Base-by-base conservation (phyloP, 768 basidiomycete genomes). In the Lactarius akahatsu region DNA sequence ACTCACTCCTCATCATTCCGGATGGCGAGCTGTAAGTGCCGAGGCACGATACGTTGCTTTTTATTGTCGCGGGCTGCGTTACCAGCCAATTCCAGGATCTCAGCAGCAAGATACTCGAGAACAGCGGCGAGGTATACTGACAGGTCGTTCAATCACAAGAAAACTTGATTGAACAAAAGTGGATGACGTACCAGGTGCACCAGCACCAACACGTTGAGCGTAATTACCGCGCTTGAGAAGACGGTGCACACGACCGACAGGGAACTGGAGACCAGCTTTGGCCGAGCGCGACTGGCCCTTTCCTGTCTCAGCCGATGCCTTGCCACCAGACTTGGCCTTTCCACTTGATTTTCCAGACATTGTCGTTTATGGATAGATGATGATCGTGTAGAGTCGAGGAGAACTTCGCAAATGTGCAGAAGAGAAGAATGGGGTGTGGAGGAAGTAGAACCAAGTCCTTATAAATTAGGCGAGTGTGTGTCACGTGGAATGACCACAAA, bases 1-100 rank as follows among this genome's bases (percentile, higher is more conserved):
- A 78, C 85, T 66, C 71, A 89, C 88, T 92, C 94, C 78, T 96
- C 94, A 69, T 96, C 94, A 76, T 96, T 94, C 60, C 95, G 87
- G 78, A 97, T 94, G 69, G 94, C 94, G 69, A 96, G 86, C 77
- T 97, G 94, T 57, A 96, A 80, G 78, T 97, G 95, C 77, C 95
- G 90, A 56, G 94, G 95, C 32, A 96, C 92, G 74, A 96, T 96
- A 86, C 95, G 93, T 70, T 93, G 90, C 81, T 95, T 92, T 84
- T 92, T 93, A 83, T 93, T 93, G 78, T 91, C 91, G 64, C 91
- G 89, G 52, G 92, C 91, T 41, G 92, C 91, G 64, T 92, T 91
- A 43, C 94, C 94, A 67, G 94, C 94, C 54, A 96, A 81, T 80
- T 96, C 94, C 72, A 96, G 86, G 76, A 96, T 95, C 77, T 96